These are phyloP conservation scores for Hemerocallis citrina DNA, from an alignment of 106 monocot genomes.

Conservation along the genomic window DNA sequence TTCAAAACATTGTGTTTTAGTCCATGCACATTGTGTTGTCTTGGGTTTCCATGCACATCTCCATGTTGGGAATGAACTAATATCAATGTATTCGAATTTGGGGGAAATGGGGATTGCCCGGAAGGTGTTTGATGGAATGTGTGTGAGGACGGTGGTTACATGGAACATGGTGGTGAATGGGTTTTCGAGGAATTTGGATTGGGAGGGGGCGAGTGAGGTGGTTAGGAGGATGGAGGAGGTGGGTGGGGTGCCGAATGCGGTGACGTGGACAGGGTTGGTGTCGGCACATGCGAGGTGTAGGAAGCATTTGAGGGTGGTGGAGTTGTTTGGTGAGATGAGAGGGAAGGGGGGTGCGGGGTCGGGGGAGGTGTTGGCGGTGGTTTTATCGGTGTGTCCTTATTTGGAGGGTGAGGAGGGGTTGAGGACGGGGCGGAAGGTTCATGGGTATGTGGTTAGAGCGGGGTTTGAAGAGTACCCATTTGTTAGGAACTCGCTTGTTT, in stretches of 20 bases:
- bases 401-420: slow-evolving; percentile 3
- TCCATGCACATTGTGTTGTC: slow-evolving; percentile 34
- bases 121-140: slow-evolving; percentile 53
- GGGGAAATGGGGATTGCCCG: slow-evolving; percentile 24
- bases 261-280: slow-evolving; percentile 64
- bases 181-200: slow-evolving; percentile 20
- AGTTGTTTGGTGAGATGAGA: slow-evolving; percentile 42
- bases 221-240: slow-evolving; percentile 30
- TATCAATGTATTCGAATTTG: slow-evolving; percentile 32
- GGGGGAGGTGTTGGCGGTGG: slow-evolving; percentile 33
- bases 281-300: slow-evolving; percentile 43
- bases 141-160: slow-evolving; percentile 26
- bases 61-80: slow-evolving; percentile 47
- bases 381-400: slow-evolving; percentile 48
- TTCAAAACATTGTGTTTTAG: not conserved
- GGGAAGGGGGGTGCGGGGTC: slow-evolving; percentile 10
- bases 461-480: slow-evolving; percentile 40
- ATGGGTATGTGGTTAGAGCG: slow-evolving; percentile 21
- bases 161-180: slow-evolving; percentile 56
- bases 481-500: slow-evolving; percentile 58
- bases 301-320: slow-evolving; percentile 17
- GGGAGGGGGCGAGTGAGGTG: slow-evolving; percentile 4
- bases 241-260: slow-evolving; percentile 29
- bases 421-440: slow-evolving; percentile 35
- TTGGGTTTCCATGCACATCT: slow-evolving; percentile 29